Evolutionary conservation across 768 basidiomycete genomes (phyloP), one percentile per base, ranked within the genome.

Genomic region (Pleurotus djamor): DNA sequence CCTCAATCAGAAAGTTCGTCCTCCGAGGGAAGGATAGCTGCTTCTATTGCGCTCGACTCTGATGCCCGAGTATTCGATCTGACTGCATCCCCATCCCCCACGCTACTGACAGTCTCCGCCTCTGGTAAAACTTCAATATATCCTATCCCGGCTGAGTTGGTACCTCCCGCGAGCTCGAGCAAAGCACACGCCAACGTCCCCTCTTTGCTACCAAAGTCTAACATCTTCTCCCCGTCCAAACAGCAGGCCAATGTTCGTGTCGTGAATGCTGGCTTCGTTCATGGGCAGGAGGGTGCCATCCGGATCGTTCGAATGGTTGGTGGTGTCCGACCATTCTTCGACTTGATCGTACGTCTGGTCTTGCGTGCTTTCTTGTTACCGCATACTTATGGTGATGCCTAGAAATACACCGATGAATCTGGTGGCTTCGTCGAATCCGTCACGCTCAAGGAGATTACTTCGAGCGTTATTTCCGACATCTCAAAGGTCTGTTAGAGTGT

Each of bases 31-130:
- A 83, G 75, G 63, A 74, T 86, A n/a, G 66, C 80, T 16, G 86
- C 86, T 13, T 83, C 83, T 4, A 77, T 86, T 4, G 80, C 86
- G 12, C 74, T 89, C 13, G 88, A 90, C 68, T 83, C 87, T 2
- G 83, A 85, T 59, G 83, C 83, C n/a, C 77, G 81, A 17, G 68
- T 70, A 16, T 75, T 85, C 60, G 72, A 72, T 10, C 57, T 78
- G 57, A 70, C 76, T 54, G 58, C 65, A 48, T 59, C 74, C 61
- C 63, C 71, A 48, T 61, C 68, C 16, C 57, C 66, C 33, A 63
- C 71, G 50, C 75, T 88, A 35, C 77, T 86, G 44, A 75, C 83
- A 13, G 72, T 88, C 41, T 84, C 86, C 48, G 74, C 81, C 3
- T 83, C 86, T 21, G 87, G 87, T 32, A 83, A 79, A 65, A 69